Evolutionary conservation across 2,329 filamentous ascomycete genomes (phyloP).

Genomic region (Chaetothyriales sp.): DNA sequence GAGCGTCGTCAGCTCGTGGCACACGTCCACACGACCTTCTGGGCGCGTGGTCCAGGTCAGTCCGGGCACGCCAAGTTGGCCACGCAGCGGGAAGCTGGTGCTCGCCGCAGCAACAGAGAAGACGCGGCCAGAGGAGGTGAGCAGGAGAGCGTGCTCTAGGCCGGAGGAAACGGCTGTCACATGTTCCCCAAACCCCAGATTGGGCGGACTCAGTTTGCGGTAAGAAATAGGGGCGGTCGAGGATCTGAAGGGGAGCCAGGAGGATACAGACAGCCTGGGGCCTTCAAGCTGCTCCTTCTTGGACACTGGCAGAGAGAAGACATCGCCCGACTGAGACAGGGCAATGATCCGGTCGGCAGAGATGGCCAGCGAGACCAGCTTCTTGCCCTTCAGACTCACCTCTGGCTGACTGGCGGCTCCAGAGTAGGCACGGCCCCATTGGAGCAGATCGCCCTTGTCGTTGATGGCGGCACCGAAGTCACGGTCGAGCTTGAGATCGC

Average conservation of each 20-base stretch:
- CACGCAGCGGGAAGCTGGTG: slow-evolving; percentile 61
- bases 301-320: slow-evolving; percentile 74
- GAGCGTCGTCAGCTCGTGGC: slow-evolving; percentile 61
- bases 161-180: slow-evolving; percentile 62
- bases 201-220: slow-evolving; percentile 51
- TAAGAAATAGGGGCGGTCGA: slow-evolving; percentile 48
- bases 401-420: slow-evolving; percentile 47
- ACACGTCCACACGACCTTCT: slow-evolving; percentile 60
- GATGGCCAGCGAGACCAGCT: slow-evolving; percentile 59
- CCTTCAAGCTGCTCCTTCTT: slow-evolving; percentile 53
- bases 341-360: slow-evolving; percentile 74
- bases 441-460: slow-evolving; percentile 73
- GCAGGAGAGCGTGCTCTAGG: slow-evolving; percentile 68
- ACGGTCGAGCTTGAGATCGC: slow-evolving; percentile 73
- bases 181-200: slow-evolving; percentile 53
- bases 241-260: slow-evolving; percentile 64
- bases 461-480: slow-evolving; percentile 74
- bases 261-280: slow-evolving; percentile 46
- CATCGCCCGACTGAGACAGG: slow-evolving; percentile 54
- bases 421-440: slow-evolving; percentile 76
- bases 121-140: slow-evolving; percentile 71
- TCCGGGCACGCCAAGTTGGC: slow-evolving; percentile 76
- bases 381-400: slow-evolving; percentile 63
- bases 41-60: slow-evolving; percentile 67
- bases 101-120: slow-evolving; percentile 77